Conservation (phyloP, 2,329 filamentous ascomycete genomes). For the Aspergillus latus region DNA sequence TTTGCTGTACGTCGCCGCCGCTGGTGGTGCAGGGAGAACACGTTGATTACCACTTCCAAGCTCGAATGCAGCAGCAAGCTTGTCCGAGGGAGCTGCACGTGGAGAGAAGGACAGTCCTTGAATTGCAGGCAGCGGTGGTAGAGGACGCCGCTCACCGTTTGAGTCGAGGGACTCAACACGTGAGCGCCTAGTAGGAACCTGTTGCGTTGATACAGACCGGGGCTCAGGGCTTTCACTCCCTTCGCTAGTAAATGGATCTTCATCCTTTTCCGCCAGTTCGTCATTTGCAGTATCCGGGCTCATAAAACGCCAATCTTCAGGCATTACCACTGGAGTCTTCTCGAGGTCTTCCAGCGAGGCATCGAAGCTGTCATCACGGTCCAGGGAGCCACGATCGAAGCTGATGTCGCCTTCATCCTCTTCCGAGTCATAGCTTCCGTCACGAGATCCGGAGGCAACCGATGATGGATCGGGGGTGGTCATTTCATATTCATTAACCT, state of each 20-base stretch:
- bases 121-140: slow-evolving; percentile 75
- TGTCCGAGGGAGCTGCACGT: slow-evolving; percentile 59
- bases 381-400: slow-evolving; percentile 56
- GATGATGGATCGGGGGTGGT: slow-evolving; percentile 95
- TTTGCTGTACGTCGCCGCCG: slow-evolving; percentile 67
- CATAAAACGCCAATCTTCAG: slow-evolving; percentile 89
- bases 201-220: slow-evolving; percentile 48
- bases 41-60: slow-evolving; percentile 66
- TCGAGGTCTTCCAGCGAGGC: slow-evolving; percentile 92
- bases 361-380: slow-evolving; percentile 87
- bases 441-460: slow-evolving; percentile 81
- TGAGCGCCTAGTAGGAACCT: slow-evolving; percentile 42
- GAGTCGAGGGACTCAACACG: slow-evolving; percentile 74
- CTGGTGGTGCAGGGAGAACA: slow-evolving; percentile 70
- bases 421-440: slow-evolving; percentile 87
- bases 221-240: slow-evolving; percentile 65
- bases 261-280: slow-evolving; percentile 54
- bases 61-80: slow-evolving; percentile 71
- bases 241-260: slow-evolving; percentile 67
- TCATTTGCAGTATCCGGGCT: slow-evolving; percentile 63
- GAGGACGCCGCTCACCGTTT: slow-evolving; percentile 76
- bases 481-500: slow-evolving; percentile 98
- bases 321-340: slow-evolving; percentile 96
- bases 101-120: slow-evolving; percentile 36
- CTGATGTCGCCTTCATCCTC: slow-evolving; percentile 68